Conservation (phyloP, 2,329 filamentous ascomycete genomes). For the Penicillium paneum region DNA sequence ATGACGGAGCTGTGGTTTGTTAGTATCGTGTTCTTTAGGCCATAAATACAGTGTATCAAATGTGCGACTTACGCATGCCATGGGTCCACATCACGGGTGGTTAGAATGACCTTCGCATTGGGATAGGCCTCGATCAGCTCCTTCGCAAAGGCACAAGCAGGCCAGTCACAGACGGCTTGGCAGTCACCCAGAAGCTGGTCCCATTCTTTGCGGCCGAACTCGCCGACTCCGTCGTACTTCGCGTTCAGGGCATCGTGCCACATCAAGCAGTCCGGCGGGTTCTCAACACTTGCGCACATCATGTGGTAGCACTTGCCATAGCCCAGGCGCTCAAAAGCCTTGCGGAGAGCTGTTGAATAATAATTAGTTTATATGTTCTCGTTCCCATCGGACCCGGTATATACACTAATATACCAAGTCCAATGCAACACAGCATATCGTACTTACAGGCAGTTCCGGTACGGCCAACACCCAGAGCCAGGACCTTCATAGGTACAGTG, state of each 20-base stretch:
- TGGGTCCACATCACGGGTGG: slow-evolving; percentile 63
- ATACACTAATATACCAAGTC: background rate
- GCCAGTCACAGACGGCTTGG: slow-evolving; percentile 67
- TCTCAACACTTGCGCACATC: slow-evolving; percentile 68
- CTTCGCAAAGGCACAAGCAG: slow-evolving; percentile 64
- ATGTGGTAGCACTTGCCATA: slow-evolving; percentile 70
- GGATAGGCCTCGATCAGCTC: slow-evolving; percentile 70
- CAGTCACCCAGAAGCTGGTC: slow-evolving; percentile 65
- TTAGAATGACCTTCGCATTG: slow-evolving; percentile 68
- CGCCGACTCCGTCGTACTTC: slow-evolving; percentile 60
- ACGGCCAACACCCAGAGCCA: slow-evolving; percentile 65
- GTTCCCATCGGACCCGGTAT: background rate
- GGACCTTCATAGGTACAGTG: slow-evolving; percentile 68
- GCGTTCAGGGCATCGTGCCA: slow-evolving; percentile 67
- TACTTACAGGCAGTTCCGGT: slow-evolving; percentile 67
- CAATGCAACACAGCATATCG: background rate
- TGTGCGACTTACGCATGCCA: slow-evolving; percentile 51
- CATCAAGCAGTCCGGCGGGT: slow-evolving; percentile 64
- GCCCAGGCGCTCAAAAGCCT: slow-evolving; percentile 63
- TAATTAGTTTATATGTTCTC: slow-evolving; percentile 6
- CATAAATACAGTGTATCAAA: background rate
- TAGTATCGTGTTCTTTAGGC: background rate
- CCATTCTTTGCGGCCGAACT: slow-evolving; percentile 66
- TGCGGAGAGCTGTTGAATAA: slow-evolving; percentile 54
- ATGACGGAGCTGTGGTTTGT: slow-evolving; percentile 50